Evolutionary conservation across 257 asterid species (phyloP).

Genomic region (Craterostigma plantagineum): DNA sequence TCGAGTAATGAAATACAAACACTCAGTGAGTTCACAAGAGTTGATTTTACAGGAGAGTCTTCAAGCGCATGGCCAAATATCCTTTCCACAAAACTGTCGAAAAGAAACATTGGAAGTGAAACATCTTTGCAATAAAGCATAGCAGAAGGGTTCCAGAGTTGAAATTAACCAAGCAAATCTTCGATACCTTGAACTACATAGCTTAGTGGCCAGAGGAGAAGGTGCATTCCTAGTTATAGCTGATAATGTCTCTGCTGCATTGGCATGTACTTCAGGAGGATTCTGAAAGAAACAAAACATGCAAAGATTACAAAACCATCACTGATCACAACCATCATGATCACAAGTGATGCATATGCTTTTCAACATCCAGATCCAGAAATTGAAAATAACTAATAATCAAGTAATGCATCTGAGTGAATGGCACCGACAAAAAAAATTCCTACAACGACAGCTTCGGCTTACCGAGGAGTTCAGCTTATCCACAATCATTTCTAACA

Average conservation of each 20-base stretch:
- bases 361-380: neutral
- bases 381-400: too few relatives aligned
- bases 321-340: neutral
- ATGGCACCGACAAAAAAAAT: neutral
- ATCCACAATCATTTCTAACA: constrained; percentile 94
- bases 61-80: constrained; percentile 83
- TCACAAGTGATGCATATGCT: neutral
- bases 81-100: constrained; percentile 86
- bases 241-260: constrained; percentile 90
- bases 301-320: neutral
- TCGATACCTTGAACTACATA: constrained; percentile 69
- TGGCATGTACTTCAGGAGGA: constrained; percentile 91
- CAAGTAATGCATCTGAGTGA: neutral
- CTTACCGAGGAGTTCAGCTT: constrained; percentile 71
- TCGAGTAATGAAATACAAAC: constrained; percentile 89
- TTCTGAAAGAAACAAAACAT: constrained; percentile 27
- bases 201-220: constrained; percentile 78
- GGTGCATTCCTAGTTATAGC: constrained; percentile 79
- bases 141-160: constrained; percentile 5
- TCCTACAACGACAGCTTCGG: neutral
- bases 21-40: constrained; percentile 73
- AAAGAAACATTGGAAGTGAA: constrained; percentile 9
- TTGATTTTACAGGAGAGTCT: constrained; percentile 61
- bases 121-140: constrained; percentile 1
- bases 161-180: constrained; percentile 2